Evolutionary conservation across 768 basidiomycete species (phyloP).

Genomic region (Suillus weaverae): DNA sequence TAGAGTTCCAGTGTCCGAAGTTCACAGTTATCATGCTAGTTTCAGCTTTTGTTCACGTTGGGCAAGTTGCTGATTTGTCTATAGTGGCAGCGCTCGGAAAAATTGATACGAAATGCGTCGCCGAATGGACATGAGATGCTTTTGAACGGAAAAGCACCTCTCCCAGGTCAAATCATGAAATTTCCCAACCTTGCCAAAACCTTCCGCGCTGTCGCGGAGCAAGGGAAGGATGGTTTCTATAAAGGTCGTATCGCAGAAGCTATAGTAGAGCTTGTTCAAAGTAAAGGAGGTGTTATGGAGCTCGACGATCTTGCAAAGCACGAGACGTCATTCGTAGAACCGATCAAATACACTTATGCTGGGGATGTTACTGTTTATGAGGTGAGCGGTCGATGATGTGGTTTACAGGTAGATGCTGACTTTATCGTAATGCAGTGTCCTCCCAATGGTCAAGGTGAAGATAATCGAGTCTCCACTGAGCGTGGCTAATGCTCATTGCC

Average conservation of each 20-base stretch:
- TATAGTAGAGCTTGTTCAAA: constrained; percentile 82
- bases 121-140: constrained; percentile 87
- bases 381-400: constrained; percentile 41
- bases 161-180: constrained; percentile 80
- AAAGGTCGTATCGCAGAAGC: constrained; percentile 88
- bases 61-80: constrained; percentile 11
- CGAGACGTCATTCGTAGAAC: constrained; percentile 75
- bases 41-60: neutral
- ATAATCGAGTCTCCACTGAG: neutral
- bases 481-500: constrained; percentile 3
- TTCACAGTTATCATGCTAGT: constrained; percentile 61
- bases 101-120: constrained; percentile 78
- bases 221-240: constrained; percentile 94
- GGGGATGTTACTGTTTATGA: constrained; percentile 89
- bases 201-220: constrained; percentile 72
- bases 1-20: constrained; percentile 86
- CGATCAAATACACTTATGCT: constrained; percentile 88
- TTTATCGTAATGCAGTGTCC: constrained; percentile 61
- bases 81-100: constrained; percentile 54
- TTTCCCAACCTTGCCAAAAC: constrained; percentile 83
- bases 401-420: neutral
- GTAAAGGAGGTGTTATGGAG: constrained; percentile 90
- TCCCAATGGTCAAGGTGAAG: constrained; percentile 87
- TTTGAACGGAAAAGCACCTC: constrained; percentile 78
- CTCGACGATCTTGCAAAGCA: constrained; percentile 91